These are phyloP conservation scores for Fragaria iinumae DNA, from an alignment of 306 rosid genomes.

Conservation along the genomic window DNA sequence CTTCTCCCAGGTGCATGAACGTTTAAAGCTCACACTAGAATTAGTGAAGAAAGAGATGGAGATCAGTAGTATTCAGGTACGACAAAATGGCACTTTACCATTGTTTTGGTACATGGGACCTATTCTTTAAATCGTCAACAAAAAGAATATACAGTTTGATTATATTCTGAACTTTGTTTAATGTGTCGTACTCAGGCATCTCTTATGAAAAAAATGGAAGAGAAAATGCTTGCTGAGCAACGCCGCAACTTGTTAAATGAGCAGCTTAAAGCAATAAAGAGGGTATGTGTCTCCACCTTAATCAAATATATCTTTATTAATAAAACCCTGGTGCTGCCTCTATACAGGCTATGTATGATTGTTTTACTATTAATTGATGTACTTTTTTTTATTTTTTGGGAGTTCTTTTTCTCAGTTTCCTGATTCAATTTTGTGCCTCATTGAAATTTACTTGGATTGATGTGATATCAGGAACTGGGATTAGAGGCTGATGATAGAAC, in stretches of 20 bases:
- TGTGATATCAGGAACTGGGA: constrained; percentile 72
- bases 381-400: not conserved
- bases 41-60: constrained; percentile 97
- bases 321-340: not conserved
- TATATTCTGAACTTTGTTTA: constrained; percentile 22
- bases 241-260: constrained; percentile 86
- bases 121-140: not conserved
- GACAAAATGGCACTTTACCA: constrained; percentile 13
- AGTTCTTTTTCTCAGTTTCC: constrained; percentile 4
- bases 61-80: constrained; percentile 90
- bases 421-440: constrained; percentile 11
- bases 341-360: constrained; percentile 1
- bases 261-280: constrained; percentile 95
- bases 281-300: constrained; percentile 38
- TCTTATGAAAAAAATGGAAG: constrained; percentile 94
- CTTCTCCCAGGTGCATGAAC: constrained; percentile 65
- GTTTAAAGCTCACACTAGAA: constrained; percentile 86
- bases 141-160: constrained; percentile 7
- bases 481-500: constrained; percentile 97
- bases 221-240: constrained; percentile 93
- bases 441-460: constrained; percentile 16
- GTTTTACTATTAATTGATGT: not conserved
- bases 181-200: constrained; percentile 55
- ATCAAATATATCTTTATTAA: constrained; percentile 2
- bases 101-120: not conserved